A percentile compares a stretch with the other conserved stretches of the same genome.
Conservation (phyloP, 2,329 filamentous ascomycete species). For the Moelleriella libera region DNA sequence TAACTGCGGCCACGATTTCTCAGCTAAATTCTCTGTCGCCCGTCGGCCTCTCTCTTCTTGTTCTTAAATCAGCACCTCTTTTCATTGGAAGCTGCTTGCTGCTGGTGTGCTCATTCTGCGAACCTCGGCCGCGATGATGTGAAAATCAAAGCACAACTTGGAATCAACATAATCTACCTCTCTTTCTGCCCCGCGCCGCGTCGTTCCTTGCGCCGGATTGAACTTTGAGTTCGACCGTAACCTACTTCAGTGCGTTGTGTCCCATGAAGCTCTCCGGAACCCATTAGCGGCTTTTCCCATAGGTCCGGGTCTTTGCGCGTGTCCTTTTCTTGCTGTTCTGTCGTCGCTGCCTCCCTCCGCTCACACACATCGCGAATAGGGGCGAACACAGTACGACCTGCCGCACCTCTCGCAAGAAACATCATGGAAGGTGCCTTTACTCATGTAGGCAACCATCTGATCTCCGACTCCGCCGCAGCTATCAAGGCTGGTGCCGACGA, state of each 20-base stretch:
- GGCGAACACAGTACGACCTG: background rate
- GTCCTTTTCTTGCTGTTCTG: too few species aligned
- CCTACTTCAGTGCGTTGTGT: too few species aligned
- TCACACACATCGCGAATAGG: background rate
- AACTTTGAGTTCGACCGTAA: background rate
- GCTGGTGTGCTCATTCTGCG: slow-evolving; percentile 1
- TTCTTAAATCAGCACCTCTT: background rate
- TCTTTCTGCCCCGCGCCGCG: slow-evolving; percentile 13
- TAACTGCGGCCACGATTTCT: too few species aligned
- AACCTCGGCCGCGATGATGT: slow-evolving; percentile 22
- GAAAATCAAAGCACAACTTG: slow-evolving; percentile 16
- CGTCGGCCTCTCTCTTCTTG: background rate
- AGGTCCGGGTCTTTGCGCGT: background rate
- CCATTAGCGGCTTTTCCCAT: too few species aligned
- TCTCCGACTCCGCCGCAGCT: slow-evolving; percentile 69
- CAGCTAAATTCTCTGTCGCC: too few species aligned
- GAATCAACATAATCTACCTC: slow-evolving; percentile 14
- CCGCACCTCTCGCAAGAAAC: slow-evolving; percentile 3
- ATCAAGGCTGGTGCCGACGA: slow-evolving; percentile 80
- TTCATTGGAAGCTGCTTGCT: background rate
- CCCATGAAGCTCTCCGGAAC: too few species aligned
- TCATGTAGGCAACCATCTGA: slow-evolving; percentile 73
- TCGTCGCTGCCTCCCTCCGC: background rate
- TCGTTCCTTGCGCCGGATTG: slow-evolving; percentile 8
- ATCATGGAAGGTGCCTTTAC: slow-evolving; percentile 80